Conservation (phyloP, 352 stramenopile species). For the Phytophthora boehmeriae region DNA sequence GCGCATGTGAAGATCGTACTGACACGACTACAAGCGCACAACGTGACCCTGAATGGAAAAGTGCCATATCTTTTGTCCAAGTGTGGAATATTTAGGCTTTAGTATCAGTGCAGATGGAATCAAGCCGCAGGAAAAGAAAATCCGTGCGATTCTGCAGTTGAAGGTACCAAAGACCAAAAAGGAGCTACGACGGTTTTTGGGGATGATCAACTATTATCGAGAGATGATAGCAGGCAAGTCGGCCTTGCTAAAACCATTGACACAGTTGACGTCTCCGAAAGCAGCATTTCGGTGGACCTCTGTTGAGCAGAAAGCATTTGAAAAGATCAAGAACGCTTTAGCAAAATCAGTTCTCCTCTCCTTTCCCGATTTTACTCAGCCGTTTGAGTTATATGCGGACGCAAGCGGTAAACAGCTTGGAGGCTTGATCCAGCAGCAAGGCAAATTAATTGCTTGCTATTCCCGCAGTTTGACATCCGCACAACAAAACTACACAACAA, state of each 20-base stretch:
- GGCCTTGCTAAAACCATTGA: background rate
- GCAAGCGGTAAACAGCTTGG: constrained; percentile 11
- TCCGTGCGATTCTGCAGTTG: constrained; percentile 1
- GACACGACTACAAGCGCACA: background rate
- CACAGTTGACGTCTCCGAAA: background rate
- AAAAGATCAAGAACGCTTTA: constrained; percentile 2
- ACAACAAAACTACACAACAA: constrained; percentile 14
- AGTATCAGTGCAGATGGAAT: constrained; percentile 3
- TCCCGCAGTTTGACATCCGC: background rate
- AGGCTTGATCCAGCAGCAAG: background rate
- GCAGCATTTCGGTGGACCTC: constrained; percentile 2
- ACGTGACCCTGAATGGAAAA: constrained; percentile 6
- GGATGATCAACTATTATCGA: constrained; percentile 14
- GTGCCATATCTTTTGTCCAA: constrained; percentile 8
- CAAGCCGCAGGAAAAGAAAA: constrained; percentile 12
- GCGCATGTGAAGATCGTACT: constrained; percentile 10
- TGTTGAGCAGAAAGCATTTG: constrained; percentile 8
- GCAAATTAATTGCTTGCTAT: constrained; percentile 4
- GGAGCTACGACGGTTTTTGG: constrained; percentile 4
- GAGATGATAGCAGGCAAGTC: constrained; percentile 14
- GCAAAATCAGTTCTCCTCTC: constrained; percentile 2
- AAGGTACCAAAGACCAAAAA: background rate
- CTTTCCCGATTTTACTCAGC: constrained; percentile 8
- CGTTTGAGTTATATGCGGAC: constrained; percentile 11
- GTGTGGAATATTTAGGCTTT: constrained; percentile 7